A percentile compares a stretch with the other conserved stretches of the same genome.
Evolutionary conservation across 2,329 filamentous ascomycete species (phyloP).

Genomic region (Colletotrichum graminicola): DNA sequence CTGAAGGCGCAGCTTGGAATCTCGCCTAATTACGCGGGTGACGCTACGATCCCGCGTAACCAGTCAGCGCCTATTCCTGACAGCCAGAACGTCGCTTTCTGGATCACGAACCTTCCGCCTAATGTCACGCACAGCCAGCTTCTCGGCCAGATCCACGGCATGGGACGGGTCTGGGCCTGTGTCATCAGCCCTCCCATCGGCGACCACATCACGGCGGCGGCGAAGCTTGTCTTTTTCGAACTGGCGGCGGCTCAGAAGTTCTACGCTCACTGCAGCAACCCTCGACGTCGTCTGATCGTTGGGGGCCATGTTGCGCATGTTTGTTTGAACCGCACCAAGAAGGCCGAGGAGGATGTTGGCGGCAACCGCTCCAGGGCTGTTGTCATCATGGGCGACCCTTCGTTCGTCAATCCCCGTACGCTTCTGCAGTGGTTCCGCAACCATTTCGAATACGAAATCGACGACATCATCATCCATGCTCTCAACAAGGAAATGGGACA

Average conservation of each 20-base stretch:
- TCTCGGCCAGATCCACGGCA: conserved; percentile 56
- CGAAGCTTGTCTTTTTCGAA: conserved; percentile 64
- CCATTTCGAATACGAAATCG: conserved; percentile 62
- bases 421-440: conserved; percentile 57
- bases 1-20: conserved; percentile 42
- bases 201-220: conserved; percentile 55
- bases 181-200: conserved; percentile 64
- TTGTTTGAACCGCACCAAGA: conserved; percentile 63
- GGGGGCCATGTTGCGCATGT: conserved; percentile 54
- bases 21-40: conserved; percentile 55
- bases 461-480: conserved; percentile 54
- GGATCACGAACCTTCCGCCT: conserved; percentile 64
- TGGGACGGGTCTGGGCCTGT: conserved; percentile 64
- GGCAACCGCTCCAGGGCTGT: conserved; percentile 61
- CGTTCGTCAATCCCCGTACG: conserved; percentile 57
- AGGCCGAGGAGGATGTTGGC: conserved; percentile 45
- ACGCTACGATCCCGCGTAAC: conserved; percentile 53
- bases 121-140: conserved; percentile 58
- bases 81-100: conserved; percentile 63
- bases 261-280: conserved; percentile 41
- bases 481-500: conserved; percentile 47
- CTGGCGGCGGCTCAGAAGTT: conserved; percentile 54
- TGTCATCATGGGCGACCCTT: conserved; percentile 59
- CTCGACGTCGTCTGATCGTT: conserved; percentile 52
- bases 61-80: conserved; percentile 55